These are phyloP conservation scores for Wallacemonas rigidus DNA, from an alignment of 208 protist genomes.

Conservation along the genomic window DNA sequence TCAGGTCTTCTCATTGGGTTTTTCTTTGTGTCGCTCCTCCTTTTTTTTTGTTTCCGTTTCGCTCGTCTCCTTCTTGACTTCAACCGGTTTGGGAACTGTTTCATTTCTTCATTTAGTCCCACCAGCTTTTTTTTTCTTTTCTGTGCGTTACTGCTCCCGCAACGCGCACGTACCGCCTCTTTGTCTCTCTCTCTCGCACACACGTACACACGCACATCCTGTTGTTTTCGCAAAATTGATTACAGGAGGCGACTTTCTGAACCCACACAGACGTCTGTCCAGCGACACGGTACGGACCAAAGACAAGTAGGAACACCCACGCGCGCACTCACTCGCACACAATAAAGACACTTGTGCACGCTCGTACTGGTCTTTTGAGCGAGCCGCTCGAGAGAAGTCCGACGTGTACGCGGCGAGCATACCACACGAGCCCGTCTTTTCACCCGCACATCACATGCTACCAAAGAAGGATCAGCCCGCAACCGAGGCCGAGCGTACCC, in stretches of 20 bases:
- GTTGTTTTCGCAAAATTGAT: too few relatives aligned
- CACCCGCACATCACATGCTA: too few relatives aligned
- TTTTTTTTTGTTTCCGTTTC: constrained; percentile 5
- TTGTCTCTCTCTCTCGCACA: too few relatives aligned
- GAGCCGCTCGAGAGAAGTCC: too few relatives aligned
- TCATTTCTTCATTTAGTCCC: neutral
- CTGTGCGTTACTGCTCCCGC: neutral
- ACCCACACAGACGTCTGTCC: too few relatives aligned
- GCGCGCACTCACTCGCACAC: neutral
- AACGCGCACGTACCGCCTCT: too few relatives aligned
- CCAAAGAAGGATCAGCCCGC: neutral
- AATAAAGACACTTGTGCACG: neutral
- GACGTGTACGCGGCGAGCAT: too few relatives aligned
- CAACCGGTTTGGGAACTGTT: neutral
- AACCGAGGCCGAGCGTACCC: neutral
- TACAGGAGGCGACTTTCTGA: too few relatives aligned
- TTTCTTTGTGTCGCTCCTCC: neutral
- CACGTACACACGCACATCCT: too few relatives aligned
- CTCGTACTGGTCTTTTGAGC: too few relatives aligned
- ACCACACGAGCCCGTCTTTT: too few relatives aligned
- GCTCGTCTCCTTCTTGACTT: neutral
- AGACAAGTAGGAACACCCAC: neutral
- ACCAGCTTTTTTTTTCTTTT: constrained; percentile 19
- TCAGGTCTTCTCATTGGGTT: neutral
- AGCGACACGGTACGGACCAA: too few relatives aligned